These are phyloP conservation scores for Lachnellula willkommii DNA, from an alignment of 2,329 filamentous ascomycete species.

Conservation along the genomic window DNA sequence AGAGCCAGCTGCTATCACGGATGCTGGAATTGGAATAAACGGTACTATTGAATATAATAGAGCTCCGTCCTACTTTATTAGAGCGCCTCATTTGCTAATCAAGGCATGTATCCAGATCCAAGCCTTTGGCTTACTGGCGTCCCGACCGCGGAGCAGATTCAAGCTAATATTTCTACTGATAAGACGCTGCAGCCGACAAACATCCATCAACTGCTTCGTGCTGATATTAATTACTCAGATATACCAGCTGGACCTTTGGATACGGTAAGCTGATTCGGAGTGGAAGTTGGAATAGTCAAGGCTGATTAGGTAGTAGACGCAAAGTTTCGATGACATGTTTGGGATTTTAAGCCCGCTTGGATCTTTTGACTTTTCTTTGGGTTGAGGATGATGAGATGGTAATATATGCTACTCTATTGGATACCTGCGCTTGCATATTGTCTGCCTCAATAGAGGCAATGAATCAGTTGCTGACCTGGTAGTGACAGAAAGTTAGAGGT, in stretches of 20 bases:
- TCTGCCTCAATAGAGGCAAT: too few relatives aligned
- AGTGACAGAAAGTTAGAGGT: too few relatives aligned
- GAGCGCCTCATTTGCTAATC: not conserved
- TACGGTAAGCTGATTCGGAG: not conserved
- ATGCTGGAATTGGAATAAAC: not conserved
- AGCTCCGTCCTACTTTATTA: not conserved
- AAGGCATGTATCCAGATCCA: not conserved
- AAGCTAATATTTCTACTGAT: not conserved
- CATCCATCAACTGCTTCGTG: not conserved
- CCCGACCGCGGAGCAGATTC: not conserved
- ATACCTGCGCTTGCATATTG: too few relatives aligned
- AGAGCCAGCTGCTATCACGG: not conserved
- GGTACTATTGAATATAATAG: not conserved
- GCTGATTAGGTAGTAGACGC: not conserved
- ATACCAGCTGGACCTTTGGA: not conserved
- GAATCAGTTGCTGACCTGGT: too few relatives aligned
- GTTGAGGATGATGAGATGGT: not conserved
- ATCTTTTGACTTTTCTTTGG: not conserved
- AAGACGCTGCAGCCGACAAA: not conserved
- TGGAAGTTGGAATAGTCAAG: not conserved
- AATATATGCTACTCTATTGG: too few relatives aligned
- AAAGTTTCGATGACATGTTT: not conserved
- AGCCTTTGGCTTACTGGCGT: not conserved
- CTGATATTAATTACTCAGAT: not conserved
- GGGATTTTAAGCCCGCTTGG: not conserved